Evolutionary conservation across 495 filamentous ascomycete species (phyloP).

Genomic region (Talaromyces proteolyticus): DNA sequence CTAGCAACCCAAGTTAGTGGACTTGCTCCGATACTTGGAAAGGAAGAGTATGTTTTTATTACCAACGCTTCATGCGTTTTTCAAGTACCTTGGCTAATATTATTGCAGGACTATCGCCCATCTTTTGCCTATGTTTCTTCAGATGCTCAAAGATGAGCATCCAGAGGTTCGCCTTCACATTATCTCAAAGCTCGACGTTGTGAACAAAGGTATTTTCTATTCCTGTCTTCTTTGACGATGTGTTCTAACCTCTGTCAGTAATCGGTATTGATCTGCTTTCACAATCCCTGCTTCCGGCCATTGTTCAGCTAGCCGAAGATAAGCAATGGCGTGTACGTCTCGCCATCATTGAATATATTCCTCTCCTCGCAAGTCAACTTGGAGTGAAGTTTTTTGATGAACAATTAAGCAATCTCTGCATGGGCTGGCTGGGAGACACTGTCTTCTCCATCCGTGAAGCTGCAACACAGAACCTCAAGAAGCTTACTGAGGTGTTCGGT

Average conservation of each 20-base stretch:
- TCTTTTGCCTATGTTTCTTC: conserved; percentile 96
- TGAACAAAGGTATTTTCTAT: conserved; percentile 74
- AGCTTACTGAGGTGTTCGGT: conserved; percentile 96
- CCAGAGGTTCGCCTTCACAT: conserved; percentile 97
- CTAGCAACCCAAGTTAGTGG: conserved; percentile 96
- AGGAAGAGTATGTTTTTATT: conserved; percentile 73
- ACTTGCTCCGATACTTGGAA: conserved; percentile 92
- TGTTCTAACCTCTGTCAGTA: conserved; percentile 43
- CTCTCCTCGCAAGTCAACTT: conserved; percentile 88
- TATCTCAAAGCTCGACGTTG: conserved; percentile 95
- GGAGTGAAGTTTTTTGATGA: conserved; percentile 98
- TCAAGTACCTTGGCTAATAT: conserved; percentile 13
- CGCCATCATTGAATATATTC: conserved; percentile 98
- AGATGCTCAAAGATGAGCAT: conserved; percentile 99
- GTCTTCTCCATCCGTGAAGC: conserved; percentile 98
- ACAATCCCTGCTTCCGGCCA: conserved; percentile 94
- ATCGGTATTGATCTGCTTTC: conserved; percentile 97
- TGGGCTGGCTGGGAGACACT: conserved; percentile 98
- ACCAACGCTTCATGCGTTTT: neutral
- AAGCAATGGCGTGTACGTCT: conserved; percentile 99
- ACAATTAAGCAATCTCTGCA: conserved; percentile 89
- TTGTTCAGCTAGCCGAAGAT: conserved; percentile 95
- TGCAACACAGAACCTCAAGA: conserved; percentile 93
- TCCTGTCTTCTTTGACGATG: neutral
- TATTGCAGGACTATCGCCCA: conserved; percentile 78